These are phyloP conservation scores for Botrytis fabae DNA, from an alignment of 2,329 filamentous ascomycete genomes.

Conservation along the genomic window DNA sequence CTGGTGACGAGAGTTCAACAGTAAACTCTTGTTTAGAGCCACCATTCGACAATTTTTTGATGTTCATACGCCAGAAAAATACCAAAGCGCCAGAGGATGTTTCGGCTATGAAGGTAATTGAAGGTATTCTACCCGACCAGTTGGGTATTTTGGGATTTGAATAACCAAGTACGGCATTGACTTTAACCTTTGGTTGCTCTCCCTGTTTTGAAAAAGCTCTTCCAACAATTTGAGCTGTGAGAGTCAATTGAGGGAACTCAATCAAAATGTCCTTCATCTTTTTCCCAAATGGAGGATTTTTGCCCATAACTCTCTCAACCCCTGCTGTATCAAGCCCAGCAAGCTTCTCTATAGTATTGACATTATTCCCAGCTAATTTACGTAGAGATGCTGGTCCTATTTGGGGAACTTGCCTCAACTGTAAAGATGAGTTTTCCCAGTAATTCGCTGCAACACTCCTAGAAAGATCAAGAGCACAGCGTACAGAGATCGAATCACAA, in stretches of 20 bases:
- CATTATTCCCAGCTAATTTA: conserved; percentile 69
- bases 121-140: conserved; percentile 66
- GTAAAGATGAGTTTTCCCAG: conserved; percentile 77
- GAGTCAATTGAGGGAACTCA: conserved; percentile 63
- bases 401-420: conserved; percentile 79
- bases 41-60: conserved; percentile 62
- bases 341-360: conserved; percentile 71
- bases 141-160: conserved; percentile 63
- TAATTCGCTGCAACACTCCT: conserved; percentile 71
- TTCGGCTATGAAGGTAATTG: conserved; percentile 73
- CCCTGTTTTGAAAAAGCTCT: conserved; percentile 38
- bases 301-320: conserved; percentile 75
- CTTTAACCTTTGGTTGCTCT: conserved; percentile 54
- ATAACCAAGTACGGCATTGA: conserved; percentile 70
- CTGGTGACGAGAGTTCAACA: conserved; percentile 53
- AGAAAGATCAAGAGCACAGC: conserved; percentile 72
- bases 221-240: conserved; percentile 44
- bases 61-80: conserved; percentile 66
- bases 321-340: conserved; percentile 64
- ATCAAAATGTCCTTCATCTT: conserved; percentile 64
- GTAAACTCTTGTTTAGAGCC: conserved; percentile 57
- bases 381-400: conserved; percentile 75
- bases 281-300: conserved; percentile 80
- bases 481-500: conserved; percentile 64
- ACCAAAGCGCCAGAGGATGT: conserved; percentile 67